Evolutionary conservation across 2,329 filamentous ascomycete genomes (phyloP), one percentile per base, ranked within the genome.

Genomic region (Emydomyces testavorans): DNA sequence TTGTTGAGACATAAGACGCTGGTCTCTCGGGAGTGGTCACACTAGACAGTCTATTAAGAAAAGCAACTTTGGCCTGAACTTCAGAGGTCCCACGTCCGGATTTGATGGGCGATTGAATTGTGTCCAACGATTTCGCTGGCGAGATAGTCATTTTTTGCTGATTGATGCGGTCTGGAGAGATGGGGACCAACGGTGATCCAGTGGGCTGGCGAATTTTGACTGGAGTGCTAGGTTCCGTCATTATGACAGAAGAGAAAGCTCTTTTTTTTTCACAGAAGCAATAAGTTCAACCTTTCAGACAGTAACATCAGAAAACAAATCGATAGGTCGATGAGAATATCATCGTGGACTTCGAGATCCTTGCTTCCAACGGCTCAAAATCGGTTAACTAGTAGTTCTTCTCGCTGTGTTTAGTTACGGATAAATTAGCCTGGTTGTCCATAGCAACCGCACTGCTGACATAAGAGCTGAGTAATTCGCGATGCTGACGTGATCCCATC

Each of bases 151-250:
- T 56, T 34, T 57, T 61, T 59, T 71, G 68, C 59, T 72, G 68
- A 54, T 73, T 73, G 52, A 71, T 68, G 37, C 70, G 68, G 52
- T 72, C 68, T 20, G 69, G 68, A n/a, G 71, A 71, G 4, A 71
- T 52, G 45, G 68, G 68, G 48, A 66, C 62, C 29, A 73, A 62
- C 31, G 63, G 60, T 13, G 59, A 62, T 48, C 65, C 57, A 31
- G 63, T 58, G 5, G 53, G 52, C 20, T 53, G 50, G 15, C 55
- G 40, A 15, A 53, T 41, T 51, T 51, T 57, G 53, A 59, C 32
- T 5, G 46, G 46, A 36, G 31, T 42, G 13, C 3, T 20, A 24
- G 36, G 26, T 40, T 40, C 24, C 26, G 26, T 36, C 45, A 40
- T 40, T 38, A 15, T 40, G 36, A n/a, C 4, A 11, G 5, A 16